Evolutionary conservation across 2,329 filamentous ascomycete genomes (phyloP).

Genomic region (Talaromyces sp.): DNA sequence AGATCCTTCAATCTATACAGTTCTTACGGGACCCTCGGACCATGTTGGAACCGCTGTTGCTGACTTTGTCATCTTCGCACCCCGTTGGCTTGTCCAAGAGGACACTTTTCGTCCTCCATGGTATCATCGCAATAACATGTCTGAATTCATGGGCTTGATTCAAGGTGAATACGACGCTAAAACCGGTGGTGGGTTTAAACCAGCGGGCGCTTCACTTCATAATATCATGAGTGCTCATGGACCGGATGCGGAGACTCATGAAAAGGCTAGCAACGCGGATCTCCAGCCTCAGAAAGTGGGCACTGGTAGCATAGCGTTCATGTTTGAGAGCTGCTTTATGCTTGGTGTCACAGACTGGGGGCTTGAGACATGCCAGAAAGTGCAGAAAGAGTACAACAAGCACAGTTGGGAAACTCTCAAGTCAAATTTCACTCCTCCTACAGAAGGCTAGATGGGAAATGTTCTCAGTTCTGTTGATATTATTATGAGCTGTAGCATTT

Average conservation of each 20-base stretch:
- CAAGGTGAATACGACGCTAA: background rate
- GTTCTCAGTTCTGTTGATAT: no score
- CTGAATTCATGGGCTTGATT: background rate
- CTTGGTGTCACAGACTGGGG: background rate
- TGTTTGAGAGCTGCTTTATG: background rate
- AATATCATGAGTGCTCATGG: background rate
- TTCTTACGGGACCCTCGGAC: background rate
- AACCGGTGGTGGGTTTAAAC: background rate
- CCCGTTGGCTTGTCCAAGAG: background rate
- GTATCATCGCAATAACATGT: background rate
- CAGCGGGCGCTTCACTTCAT: background rate
- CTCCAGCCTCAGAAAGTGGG: background rate
- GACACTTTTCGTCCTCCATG: background rate
- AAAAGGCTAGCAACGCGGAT: background rate
- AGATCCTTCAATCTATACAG: background rate
- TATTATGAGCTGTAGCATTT: background rate
- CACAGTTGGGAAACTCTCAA: background rate
- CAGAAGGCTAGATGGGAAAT: background rate
- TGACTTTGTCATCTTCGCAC: background rate
- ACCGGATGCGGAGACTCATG: background rate
- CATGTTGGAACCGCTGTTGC: background rate
- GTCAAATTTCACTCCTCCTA: background rate
- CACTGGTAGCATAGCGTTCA: background rate
- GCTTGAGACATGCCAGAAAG: background rate
- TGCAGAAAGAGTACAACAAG: background rate